These are phyloP conservation scores for Fagus crenata DNA, from an alignment of 306 rosid species.

Conservation along the genomic window DNA sequence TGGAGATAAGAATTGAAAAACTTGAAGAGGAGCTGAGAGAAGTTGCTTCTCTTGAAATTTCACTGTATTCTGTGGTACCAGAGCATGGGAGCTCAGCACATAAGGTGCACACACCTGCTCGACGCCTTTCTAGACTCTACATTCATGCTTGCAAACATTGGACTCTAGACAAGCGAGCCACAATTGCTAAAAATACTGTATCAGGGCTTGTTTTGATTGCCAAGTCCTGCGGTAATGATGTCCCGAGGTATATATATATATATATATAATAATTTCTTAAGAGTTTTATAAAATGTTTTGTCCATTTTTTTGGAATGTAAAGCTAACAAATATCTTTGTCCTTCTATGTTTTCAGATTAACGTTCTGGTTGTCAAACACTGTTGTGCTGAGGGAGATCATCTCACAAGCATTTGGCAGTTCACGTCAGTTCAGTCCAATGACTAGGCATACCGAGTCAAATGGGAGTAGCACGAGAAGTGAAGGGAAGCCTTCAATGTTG, in stretches of 20 bases:
- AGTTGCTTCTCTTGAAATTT: conserved; percentile 97
- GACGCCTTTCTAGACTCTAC: conserved; percentile 90
- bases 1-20: conserved; percentile 74
- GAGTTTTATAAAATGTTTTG: conserved; percentile 12
- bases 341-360: conserved; percentile 56
- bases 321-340: conserved; percentile 23
- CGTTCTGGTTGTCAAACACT: conserved; percentile 90
- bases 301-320: conserved; percentile 6
- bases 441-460: conserved; percentile 48
- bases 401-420: conserved; percentile 71
- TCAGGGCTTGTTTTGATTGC: conserved; percentile 91
- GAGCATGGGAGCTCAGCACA: conserved; percentile 98
- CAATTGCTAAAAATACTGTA: conserved; percentile 69
- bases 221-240: conserved; percentile 93
- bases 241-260: conserved; percentile 77
- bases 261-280: neutral
- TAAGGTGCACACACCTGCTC: conserved; percentile 97
- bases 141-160: conserved; percentile 86
- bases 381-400: conserved; percentile 78
- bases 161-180: conserved; percentile 64
- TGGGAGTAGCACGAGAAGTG: conserved; percentile 48
- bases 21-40: conserved; percentile 96
- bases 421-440: conserved; percentile 49
- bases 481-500: conserved; percentile 42
- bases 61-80: conserved; percentile 85